Evolutionary conservation across 164 flowering plant genomes (phyloP).

Genomic region (Nelumbo lutea): DNA sequence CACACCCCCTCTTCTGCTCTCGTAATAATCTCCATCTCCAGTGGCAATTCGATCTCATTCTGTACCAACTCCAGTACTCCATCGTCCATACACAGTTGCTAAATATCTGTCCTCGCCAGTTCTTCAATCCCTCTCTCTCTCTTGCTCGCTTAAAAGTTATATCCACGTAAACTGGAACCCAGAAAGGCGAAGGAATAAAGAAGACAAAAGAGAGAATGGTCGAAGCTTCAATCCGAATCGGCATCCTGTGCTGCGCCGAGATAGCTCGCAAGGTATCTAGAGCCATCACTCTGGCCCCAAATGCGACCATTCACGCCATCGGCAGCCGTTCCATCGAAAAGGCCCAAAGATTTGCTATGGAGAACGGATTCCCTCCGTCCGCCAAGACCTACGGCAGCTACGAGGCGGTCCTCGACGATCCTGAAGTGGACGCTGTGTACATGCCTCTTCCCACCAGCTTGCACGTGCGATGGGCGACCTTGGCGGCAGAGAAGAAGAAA

Average conservation of each 20-base stretch:
- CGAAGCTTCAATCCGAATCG: slow-evolving; percentile 36
- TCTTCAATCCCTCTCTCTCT: no score
- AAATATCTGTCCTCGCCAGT: no score
- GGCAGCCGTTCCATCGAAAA: slow-evolving; percentile 67
- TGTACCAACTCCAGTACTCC: no score
- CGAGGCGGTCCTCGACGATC: slow-evolving; percentile 57
- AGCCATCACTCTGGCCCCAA: slow-evolving; percentile 49
- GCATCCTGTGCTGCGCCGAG: slow-evolving; percentile 57
- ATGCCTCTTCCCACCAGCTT: slow-evolving; percentile 62
- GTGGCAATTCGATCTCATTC: no score
- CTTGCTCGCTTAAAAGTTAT: no score
- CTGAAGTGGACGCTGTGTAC: slow-evolving; percentile 61
- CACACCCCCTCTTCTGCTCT: no score
- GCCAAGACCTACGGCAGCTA: slow-evolving; percentile 54
- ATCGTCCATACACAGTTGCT: no score
- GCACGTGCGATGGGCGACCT: slow-evolving; percentile 51
- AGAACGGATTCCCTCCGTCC: slow-evolving; percentile 42
- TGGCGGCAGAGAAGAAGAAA: slow-evolving; percentile 56
- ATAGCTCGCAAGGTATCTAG: slow-evolving; percentile 57
- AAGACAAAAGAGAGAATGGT: slow-evolving; percentile 11
- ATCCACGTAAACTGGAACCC: no score
- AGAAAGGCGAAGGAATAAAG: no score
- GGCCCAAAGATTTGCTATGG: slow-evolving; percentile 40
- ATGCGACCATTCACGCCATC: slow-evolving; percentile 42
- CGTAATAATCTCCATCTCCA: no score